phyloP scores from a whole-genome alignment of 139 green algal species.

The Closterium sp. region DNA sequence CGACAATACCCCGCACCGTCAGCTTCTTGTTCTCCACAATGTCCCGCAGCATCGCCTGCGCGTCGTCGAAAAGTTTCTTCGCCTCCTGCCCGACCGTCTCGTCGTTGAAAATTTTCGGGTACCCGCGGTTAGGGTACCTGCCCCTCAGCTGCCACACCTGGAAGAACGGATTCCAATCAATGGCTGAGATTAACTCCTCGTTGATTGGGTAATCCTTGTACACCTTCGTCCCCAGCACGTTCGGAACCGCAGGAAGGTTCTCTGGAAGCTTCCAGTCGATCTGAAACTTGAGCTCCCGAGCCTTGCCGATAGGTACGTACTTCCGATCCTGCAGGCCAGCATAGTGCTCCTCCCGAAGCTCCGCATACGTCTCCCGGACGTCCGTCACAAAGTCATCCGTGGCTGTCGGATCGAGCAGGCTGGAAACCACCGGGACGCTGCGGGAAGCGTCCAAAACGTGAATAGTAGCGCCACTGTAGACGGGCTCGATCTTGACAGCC shows the following conservation, averaged over 20 bases:
- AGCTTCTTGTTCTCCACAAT: constrained; percentile 82
- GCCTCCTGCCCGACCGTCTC: constrained; percentile 89
- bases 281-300: constrained; percentile 51
- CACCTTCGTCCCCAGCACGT: constrained; percentile 71
- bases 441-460: constrained; percentile 94
- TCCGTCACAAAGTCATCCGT: constrained; percentile 72
- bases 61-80: constrained; percentile 94
- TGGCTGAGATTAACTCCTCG: constrained; percentile 87
- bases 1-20: constrained; percentile 77
- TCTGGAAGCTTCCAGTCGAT: constrained; percentile 80
- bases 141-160: constrained; percentile 96
- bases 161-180: constrained; percentile 99
- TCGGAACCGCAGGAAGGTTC: constrained; percentile 75
- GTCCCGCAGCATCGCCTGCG: constrained; percentile 64
- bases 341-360: constrained; percentile 79
- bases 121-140: constrained; percentile 95
- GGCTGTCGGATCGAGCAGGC: constrained; percentile 72
- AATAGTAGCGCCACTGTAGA: constrained; percentile 79
- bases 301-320: constrained; percentile 67
- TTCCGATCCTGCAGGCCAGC: constrained; percentile 88
- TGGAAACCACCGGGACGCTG: constrained; percentile 83
- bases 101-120: constrained; percentile 99
- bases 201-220: constrained; percentile 73
- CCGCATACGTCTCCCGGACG: constrained; percentile 81
- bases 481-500: constrained; percentile 91